These are phyloP conservation scores for Phytophthora pini DNA, from an alignment of 352 stramenopile genomes.

Conservation along the genomic window DNA sequence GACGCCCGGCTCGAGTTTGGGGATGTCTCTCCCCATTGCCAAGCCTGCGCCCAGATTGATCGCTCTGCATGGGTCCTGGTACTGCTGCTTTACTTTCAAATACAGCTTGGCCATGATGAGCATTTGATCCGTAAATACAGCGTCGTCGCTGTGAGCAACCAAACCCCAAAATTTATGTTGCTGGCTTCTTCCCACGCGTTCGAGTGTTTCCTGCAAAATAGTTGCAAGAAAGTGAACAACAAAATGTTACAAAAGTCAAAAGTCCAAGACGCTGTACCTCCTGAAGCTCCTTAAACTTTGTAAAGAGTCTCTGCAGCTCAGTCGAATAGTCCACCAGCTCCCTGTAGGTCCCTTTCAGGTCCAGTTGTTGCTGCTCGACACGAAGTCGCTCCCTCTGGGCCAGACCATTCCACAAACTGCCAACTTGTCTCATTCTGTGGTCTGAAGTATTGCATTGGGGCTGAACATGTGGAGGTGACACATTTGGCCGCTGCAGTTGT, in stretches of 20 bases:
- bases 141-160: not conserved
- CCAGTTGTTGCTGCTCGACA: not conserved
- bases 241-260: not conserved
- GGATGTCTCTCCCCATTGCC: not conserved
- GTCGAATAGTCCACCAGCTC: not conserved
- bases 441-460: not conserved
- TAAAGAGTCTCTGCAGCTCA: slow-evolving; percentile 15
- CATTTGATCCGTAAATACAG: slow-evolving; percentile 15
- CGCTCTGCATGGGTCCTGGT: not conserved
- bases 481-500: not conserved
- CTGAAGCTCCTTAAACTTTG: not conserved
- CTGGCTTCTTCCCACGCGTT: not conserved
- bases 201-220: not conserved
- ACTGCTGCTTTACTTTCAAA: not conserved
- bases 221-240: not conserved
- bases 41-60: not conserved
- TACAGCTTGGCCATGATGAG: not conserved
- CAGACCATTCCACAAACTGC: not conserved
- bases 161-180: slow-evolving; percentile 14
- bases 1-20: not conserved
- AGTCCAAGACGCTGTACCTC: not conserved
- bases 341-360: not conserved
- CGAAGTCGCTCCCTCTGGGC: not conserved
- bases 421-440: not conserved
- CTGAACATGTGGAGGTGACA: not conserved